phyloP scores from a whole-genome alignment of 495 filamentous ascomycete genomes.

The Penicillium robsamsonii region DNA sequence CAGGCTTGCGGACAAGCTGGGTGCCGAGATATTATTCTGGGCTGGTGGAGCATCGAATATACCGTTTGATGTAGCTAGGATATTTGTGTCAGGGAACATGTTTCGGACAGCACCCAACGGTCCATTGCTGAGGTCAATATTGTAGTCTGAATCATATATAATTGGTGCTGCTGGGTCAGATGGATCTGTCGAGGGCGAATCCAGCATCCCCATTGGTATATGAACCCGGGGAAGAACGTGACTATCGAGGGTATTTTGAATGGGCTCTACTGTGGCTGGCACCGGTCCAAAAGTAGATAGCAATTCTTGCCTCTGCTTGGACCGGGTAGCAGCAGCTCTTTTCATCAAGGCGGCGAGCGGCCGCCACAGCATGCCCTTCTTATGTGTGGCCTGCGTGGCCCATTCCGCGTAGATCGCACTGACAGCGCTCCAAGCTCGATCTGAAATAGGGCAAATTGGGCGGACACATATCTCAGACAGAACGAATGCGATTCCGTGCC shows the following conservation, averaged over 20 bases:
- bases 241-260: conserved; percentile 8
- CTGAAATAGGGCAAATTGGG: conserved; percentile 63
- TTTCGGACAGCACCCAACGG: conserved; percentile 28
- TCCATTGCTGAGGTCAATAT: conserved; percentile 34
- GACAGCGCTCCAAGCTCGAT: conserved; percentile 79
- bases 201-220: conserved; percentile 9
- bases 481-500: conserved; percentile 75
- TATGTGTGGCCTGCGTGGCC: conserved; percentile 51
- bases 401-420: conserved; percentile 57
- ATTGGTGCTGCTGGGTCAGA: not conserved
- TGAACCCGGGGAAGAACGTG: conserved; percentile 21
- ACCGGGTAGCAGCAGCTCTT: conserved; percentile 50
- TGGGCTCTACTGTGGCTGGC: conserved; percentile 6
- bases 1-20: conserved; percentile 6
- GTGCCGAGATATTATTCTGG: conserved; percentile 8
- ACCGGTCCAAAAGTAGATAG: conserved; percentile 22
- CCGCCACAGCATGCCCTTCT: conserved; percentile 67
- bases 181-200: conserved; percentile 2
- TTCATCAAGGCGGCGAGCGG: conserved; percentile 70
- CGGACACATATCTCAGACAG: conserved; percentile 75
- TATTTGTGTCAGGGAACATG: conserved; percentile 35
- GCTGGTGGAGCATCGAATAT: conserved; percentile 9
- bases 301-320: conserved; percentile 34
- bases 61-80: conserved; percentile 21
- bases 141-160: conserved; percentile 7